These are phyloP conservation scores for Fusarium begoniae DNA, from an alignment of 2,329 filamentous ascomycete species.

Conservation along the genomic window DNA sequence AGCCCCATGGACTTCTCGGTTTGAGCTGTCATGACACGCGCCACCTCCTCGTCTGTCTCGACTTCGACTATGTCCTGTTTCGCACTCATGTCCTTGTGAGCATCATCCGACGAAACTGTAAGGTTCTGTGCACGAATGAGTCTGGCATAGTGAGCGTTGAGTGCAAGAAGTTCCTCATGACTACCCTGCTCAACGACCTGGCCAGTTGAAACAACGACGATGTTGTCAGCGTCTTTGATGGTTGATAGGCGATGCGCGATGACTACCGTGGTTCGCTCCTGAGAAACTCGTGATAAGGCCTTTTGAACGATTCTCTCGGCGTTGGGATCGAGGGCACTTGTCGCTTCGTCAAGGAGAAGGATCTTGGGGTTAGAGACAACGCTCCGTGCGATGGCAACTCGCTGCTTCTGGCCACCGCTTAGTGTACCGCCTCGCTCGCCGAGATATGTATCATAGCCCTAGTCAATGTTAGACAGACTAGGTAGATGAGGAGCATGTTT, in stretches of 20 bases:
- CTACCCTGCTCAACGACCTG: conserved; percentile 38
- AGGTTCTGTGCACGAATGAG: conserved; percentile 37
- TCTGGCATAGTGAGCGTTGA: conserved; percentile 24
- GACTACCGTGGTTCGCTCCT: conserved; percentile 66
- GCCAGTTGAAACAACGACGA: conserved; percentile 35
- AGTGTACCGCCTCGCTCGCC: conserved; percentile 37
- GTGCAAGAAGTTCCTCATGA: conserved; percentile 24
- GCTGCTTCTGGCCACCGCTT: conserved; percentile 68
- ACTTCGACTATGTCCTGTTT: not conserved
- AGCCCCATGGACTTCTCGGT: not conserved
- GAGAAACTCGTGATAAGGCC: conserved; percentile 60
- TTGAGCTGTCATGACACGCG: conserved; percentile 3
- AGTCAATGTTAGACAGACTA: not conserved
- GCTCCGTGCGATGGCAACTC: conserved; percentile 70
- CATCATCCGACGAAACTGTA: not conserved
- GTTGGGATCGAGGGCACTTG: conserved; percentile 59
- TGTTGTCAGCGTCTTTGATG: conserved; percentile 41
- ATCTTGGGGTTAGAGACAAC: conserved; percentile 69
- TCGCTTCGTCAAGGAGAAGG: conserved; percentile 72
- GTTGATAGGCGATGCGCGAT: conserved; percentile 65
- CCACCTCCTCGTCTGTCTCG: not conserved
- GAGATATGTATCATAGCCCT: conserved; percentile 38
- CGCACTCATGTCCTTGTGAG: not conserved
- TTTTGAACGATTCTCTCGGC: conserved; percentile 59
- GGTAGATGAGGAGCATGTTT: not conserved